Evolutionary conservation across 495 filamentous ascomycete species (phyloP).

Genomic region (Halenospora varia): DNA sequence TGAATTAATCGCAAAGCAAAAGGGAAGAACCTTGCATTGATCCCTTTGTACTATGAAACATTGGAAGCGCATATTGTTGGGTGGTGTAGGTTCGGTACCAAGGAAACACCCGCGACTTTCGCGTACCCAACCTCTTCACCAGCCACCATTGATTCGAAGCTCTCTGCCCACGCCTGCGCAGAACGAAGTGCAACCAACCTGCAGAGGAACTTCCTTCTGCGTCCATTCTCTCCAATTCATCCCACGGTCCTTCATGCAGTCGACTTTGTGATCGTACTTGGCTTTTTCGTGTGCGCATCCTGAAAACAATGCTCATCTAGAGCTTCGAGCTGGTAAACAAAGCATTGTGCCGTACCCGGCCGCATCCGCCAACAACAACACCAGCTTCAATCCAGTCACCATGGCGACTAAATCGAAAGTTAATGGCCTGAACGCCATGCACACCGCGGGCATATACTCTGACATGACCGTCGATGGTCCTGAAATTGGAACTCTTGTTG

Average conservation of each 20-base stretch:
- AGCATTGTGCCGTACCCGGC: neutral
- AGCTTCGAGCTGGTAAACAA: neutral
- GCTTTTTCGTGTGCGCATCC: neutral
- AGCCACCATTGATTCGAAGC: too few species aligned
- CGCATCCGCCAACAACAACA: neutral
- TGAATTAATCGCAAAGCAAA: too few species aligned
- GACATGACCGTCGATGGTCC: slow-evolving; percentile 96
- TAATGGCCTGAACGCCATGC: slow-evolving; percentile 42
- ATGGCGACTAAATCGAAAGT: slow-evolving; percentile 45
- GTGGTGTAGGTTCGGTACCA: too few species aligned
- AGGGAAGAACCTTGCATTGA: too few species aligned
- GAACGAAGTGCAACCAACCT: too few species aligned
- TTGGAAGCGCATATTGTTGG: too few species aligned
- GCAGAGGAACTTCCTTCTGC: too few species aligned
- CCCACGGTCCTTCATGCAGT: slow-evolving; percentile 1
- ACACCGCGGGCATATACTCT: slow-evolving; percentile 92
- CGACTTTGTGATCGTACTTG: neutral
- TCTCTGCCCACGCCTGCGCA: too few species aligned
- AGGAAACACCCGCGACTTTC: too few species aligned
- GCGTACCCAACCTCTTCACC: too few species aligned
- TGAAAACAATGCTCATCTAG: neutral
- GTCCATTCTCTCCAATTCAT: too few species aligned
- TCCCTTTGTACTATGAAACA: too few species aligned
- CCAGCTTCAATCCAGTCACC: neutral
- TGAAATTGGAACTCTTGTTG: slow-evolving; percentile 86